Evolutionary conservation across 2,329 filamentous ascomycete species (phyloP).

Genomic region (Aspergillus jensenii): DNA sequence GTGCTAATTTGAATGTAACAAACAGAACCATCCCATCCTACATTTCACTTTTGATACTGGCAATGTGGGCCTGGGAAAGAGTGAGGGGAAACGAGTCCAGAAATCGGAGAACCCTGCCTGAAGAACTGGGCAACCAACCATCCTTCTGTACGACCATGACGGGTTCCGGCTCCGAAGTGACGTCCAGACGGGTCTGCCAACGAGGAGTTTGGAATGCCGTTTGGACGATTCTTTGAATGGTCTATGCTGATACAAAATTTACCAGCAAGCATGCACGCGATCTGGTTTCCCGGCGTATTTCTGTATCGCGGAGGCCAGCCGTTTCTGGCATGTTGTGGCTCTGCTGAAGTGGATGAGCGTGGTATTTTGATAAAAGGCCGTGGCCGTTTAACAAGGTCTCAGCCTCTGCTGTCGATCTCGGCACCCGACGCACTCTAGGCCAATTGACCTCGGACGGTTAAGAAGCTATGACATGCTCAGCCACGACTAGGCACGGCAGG

Average conservation of each 20-base stretch:
- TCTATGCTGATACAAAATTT: background rate
- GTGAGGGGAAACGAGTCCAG: background rate
- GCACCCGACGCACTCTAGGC: background rate
- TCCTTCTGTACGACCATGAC: background rate
- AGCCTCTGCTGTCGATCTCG: background rate
- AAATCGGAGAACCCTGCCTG: constrained; percentile 8
- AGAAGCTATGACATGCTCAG: constrained; percentile 2
- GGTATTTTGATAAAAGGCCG: background rate
- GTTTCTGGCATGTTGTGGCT: background rate
- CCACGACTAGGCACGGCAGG: background rate
- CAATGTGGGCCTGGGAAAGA: background rate
- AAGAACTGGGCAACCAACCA: constrained; percentile 15
- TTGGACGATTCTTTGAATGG: background rate
- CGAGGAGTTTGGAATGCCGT: background rate
- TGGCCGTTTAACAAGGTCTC: background rate
- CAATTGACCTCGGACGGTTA: background rate
- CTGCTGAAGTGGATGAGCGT: background rate
- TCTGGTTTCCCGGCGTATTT: background rate
- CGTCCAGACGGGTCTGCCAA: background rate
- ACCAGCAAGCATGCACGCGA: background rate
- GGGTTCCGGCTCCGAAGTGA: background rate
- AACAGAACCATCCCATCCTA: background rate
- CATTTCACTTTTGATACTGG: background rate
- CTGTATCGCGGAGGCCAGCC: background rate
- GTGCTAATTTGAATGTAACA: background rate